phyloP scores from a whole-genome alignment of 192 early-diverging fungal genomes.

The Coemansia javaensis region DNA sequence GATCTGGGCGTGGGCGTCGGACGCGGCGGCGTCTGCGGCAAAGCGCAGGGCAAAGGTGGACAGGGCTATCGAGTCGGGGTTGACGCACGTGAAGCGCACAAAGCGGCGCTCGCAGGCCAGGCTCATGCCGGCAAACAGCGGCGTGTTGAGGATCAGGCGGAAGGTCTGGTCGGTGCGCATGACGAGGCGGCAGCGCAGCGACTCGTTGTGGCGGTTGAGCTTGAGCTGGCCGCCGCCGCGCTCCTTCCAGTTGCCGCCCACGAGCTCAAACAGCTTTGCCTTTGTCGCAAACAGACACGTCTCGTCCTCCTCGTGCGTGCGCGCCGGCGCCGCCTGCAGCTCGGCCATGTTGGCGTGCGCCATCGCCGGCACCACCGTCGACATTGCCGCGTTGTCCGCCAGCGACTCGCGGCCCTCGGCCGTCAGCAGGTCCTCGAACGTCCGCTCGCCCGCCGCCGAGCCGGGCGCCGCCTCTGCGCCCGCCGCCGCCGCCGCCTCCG shows the following conservation, averaged over 20 bases:
- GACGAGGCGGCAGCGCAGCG: conserved; percentile 20
- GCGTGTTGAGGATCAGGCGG: conserved; percentile 43
- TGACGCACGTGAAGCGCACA: conserved; percentile 36
- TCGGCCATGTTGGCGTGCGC: conserved; percentile 12
- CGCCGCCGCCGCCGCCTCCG: neutral
- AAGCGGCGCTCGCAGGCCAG: conserved; percentile 20
- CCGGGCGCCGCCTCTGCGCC: neutral
- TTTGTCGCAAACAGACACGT: conserved; percentile 35
- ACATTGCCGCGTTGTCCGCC: conserved; percentile 16
- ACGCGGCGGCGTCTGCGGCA: conserved; percentile 22
- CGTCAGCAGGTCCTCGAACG: conserved; percentile 40
- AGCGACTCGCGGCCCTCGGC: conserved; percentile 30
- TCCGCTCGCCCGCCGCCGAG: neutral
- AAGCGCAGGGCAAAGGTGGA: conserved; percentile 30
- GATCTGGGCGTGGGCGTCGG: conserved; percentile 9
- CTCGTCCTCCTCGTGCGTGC: conserved; percentile 51
- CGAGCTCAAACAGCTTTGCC: conserved; percentile 47
- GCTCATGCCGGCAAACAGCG: conserved; percentile 37
- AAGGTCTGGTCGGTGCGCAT: conserved; percentile 49
- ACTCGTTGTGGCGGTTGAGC: conserved; percentile 27
- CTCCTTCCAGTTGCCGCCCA: conserved; percentile 36
- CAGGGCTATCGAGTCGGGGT: conserved; percentile 12
- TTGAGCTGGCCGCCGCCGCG: conserved; percentile 47
- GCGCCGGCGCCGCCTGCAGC: conserved; percentile 6
- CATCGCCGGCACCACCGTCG: conserved; percentile 16